A percentile compares a stretch with the other conserved stretches of the same genome.
Conservation (phyloP, 139 green algal species). For the Chlamydomonas sp. region DNA sequence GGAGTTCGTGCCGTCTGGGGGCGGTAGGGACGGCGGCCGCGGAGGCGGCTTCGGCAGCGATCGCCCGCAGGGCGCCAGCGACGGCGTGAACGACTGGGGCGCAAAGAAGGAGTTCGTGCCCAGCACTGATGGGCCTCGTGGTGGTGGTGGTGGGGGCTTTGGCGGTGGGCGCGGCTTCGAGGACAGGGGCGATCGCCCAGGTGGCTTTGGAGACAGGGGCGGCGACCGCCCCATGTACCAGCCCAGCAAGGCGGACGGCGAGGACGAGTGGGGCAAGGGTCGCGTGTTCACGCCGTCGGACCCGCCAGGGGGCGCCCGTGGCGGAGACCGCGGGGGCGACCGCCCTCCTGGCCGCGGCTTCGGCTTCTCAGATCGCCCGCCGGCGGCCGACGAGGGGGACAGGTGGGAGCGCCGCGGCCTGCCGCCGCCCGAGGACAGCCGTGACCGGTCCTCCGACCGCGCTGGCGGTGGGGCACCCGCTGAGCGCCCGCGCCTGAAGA, state of each 20-base stretch:
- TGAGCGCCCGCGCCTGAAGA: conserved; percentile 50
- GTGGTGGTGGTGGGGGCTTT: conserved; percentile 27
- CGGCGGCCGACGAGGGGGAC: conserved; percentile 38
- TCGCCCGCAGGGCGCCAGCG: conserved; percentile 49
- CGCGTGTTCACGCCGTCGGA: conserved; percentile 21
- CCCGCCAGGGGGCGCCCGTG: conserved; percentile 28
- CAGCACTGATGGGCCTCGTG: conserved; percentile 10
- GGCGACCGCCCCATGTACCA: conserved; percentile 10
- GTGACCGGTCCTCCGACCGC: background rate
- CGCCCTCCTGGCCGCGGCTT: conserved; percentile 25
- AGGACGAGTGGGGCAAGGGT: conserved; percentile 28
- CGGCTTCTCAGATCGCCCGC: conserved; percentile 23
- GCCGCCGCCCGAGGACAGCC: background rate
- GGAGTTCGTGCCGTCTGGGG: conserved; percentile 50
- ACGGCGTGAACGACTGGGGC: conserved; percentile 67
- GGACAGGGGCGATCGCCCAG: background rate
- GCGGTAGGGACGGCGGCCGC: conserved; percentile 25
- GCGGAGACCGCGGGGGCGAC: conserved; percentile 23
- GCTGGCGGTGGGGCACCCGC: conserved; percentile 13
- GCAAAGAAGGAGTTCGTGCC: conserved; percentile 52
- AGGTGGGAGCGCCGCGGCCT: conserved; percentile 15
- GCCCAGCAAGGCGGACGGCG: conserved; percentile 18
- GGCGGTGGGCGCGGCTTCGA: background rate
- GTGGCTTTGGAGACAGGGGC: too few relatives aligned
- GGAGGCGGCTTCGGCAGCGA: conserved; percentile 31